Conservation (phyloP, 148 eudicot species). For the Cornus controversa region DNA sequence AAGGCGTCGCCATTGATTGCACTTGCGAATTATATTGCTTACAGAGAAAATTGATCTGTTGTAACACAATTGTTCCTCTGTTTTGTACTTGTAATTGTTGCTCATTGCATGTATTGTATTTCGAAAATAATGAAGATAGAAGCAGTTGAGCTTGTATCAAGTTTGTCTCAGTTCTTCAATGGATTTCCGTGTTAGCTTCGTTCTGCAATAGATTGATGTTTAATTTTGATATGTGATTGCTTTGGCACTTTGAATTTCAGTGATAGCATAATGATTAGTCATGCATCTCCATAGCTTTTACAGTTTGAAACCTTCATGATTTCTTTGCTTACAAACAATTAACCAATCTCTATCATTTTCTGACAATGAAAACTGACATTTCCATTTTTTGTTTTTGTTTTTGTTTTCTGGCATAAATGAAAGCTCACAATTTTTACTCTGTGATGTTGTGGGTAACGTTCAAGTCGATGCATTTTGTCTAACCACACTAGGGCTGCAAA, state of each 20-base stretch:
- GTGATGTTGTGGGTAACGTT: too few relatives aligned
- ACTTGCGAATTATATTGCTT: conserved; percentile 18
- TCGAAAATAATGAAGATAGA: background rate
- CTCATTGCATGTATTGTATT: background rate
- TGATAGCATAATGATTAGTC: background rate
- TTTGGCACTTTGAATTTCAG: background rate
- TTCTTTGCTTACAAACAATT: too few relatives aligned
- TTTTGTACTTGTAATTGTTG: background rate
- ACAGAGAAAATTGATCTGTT: conserved; percentile 17
- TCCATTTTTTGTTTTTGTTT: too few relatives aligned
- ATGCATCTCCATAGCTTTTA: too few relatives aligned
- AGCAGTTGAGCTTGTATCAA: background rate
- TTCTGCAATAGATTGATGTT: background rate
- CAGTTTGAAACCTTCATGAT: too few relatives aligned
- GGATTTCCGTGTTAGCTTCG: background rate
- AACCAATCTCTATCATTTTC: too few relatives aligned
- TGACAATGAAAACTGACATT: too few relatives aligned
- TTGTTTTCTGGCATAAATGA: too few relatives aligned
- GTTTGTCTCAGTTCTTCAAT: background rate
- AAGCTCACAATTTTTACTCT: too few relatives aligned
- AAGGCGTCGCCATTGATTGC: conserved; percentile 23
- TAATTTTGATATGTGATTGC: background rate
- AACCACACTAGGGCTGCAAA: too few relatives aligned
- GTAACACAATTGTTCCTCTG: background rate
- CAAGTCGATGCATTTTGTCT: too few relatives aligned